These are phyloP conservation scores for Ampelomyces quisqualis DNA, from an alignment of 2,329 filamentous ascomycete species.

Conservation along the genomic window DNA sequence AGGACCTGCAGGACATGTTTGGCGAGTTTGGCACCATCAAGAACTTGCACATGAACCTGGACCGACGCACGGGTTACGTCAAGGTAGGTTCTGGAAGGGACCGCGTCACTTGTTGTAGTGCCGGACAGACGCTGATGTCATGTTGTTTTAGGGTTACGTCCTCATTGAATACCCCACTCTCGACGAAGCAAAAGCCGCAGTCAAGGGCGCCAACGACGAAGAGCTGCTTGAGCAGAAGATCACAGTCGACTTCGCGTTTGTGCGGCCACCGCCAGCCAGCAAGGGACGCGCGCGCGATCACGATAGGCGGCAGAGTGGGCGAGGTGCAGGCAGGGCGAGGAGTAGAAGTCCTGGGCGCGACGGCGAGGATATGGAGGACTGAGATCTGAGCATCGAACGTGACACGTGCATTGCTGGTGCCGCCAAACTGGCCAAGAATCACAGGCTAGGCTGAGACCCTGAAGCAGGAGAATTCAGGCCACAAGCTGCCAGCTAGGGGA, in stretches of 20 bases:
- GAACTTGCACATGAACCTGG: slow-evolving; percentile 81
- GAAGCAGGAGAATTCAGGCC: too few relatives aligned
- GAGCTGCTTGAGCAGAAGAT: slow-evolving; percentile 82
- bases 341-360: slow-evolving; percentile 49
- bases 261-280: slow-evolving; percentile 66
- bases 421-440: neutral
- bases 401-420: neutral
- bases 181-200: slow-evolving; percentile 76
- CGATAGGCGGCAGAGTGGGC: slow-evolving; percentile 35
- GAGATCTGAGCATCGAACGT: neutral
- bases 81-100: slow-evolving; percentile 69
- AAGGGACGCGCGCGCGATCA: slow-evolving; percentile 48
- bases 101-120: too few relatives aligned
- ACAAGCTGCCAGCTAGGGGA: too few relatives aligned
- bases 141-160: slow-evolving; percentile 74
- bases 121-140: slow-evolving; percentile 67
- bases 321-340: slow-evolving; percentile 40
- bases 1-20: slow-evolving; percentile 78
- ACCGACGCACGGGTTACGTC: slow-evolving; percentile 79
- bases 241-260: slow-evolving; percentile 81
- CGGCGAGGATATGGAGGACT: slow-evolving; percentile 38
- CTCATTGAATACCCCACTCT: slow-evolving; percentile 82
- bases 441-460: too few relatives aligned
- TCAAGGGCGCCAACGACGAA: slow-evolving; percentile 73
- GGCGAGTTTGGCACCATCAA: slow-evolving; percentile 84